These are phyloP conservation scores for Alternaria novae-zelandiae DNA, from an alignment of 2,329 filamentous ascomycete genomes.

Conservation along the genomic window DNA sequence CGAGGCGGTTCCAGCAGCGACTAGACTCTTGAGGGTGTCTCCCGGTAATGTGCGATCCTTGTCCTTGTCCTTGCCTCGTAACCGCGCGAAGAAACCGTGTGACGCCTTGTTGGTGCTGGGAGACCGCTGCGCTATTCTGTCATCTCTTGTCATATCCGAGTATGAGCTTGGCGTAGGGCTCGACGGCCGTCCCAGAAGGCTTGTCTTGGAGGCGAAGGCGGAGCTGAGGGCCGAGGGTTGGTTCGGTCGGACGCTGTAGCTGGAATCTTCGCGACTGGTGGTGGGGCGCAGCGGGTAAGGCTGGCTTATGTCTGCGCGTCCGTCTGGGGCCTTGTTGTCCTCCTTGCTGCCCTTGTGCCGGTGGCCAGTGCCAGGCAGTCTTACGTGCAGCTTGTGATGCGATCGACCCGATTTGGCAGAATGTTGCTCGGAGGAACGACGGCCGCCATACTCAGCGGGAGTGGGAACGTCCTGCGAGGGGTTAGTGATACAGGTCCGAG, in stretches of 20 bases:
- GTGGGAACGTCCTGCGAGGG: constrained; percentile 31
- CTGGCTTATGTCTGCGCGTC: constrained; percentile 44
- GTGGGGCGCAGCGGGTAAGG: constrained; percentile 71
- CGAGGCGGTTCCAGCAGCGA: constrained; percentile 37
- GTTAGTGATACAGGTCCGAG: constrained; percentile 21
- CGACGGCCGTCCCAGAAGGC: constrained; percentile 67
- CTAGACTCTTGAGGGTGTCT: constrained; percentile 50
- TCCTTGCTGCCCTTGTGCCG: constrained; percentile 72
- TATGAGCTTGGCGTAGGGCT: constrained; percentile 82
- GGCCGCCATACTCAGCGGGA: constrained; percentile 43
- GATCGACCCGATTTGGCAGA: constrained; percentile 61
- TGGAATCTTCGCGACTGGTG: constrained; percentile 76
- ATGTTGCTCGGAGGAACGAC: constrained; percentile 44
- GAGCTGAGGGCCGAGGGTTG: constrained; percentile 55
- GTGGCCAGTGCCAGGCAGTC: constrained; percentile 67
- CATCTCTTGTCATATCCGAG: constrained; percentile 63
- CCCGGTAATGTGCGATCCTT: constrained; percentile 48
- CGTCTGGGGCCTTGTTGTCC: constrained; percentile 51
- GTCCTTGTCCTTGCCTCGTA: constrained; percentile 58
- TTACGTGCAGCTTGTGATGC: constrained; percentile 58
- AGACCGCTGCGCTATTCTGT: constrained; percentile 55
- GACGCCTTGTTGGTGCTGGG: constrained; percentile 61
- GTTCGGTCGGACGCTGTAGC: constrained; percentile 53
- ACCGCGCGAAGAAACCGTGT: constrained; percentile 60
- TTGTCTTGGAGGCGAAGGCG: constrained; percentile 58